Percentiles rank a stretch among this genome's conserved stretches.
These are phyloP conservation scores for Cryptosporidium bovis DNA, from an alignment of 169 alveolate genomes.

Conservation along the genomic window DNA sequence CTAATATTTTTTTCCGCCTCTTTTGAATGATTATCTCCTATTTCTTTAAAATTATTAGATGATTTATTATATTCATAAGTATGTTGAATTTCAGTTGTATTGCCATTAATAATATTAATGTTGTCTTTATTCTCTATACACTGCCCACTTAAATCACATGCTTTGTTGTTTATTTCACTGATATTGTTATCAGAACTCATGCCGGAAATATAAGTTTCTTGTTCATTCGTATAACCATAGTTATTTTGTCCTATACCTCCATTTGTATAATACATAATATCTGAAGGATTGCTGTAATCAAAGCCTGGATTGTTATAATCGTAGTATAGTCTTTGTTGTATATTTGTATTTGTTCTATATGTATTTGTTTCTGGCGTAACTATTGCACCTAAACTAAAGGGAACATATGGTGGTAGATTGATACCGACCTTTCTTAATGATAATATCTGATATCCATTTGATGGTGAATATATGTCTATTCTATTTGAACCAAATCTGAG, in stretches of 20 bases:
- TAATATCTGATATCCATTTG: constrained; percentile 75
- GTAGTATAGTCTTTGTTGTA: not conserved
- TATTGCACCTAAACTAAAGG: constrained; percentile 65
- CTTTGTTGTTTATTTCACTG: not conserved
- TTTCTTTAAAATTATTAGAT: not conserved
- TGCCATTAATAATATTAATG: not conserved
- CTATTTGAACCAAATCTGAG: constrained; percentile 80
- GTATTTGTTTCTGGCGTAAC: constrained; percentile 52
- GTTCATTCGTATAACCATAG: not conserved
- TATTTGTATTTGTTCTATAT: constrained; percentile 24
- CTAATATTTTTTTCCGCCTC: not conserved
- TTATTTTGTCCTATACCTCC: not conserved
- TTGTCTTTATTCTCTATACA: not conserved
- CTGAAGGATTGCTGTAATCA: not conserved
- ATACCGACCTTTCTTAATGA: constrained; percentile 71
- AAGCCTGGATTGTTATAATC: not conserved
- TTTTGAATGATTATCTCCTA: not conserved
- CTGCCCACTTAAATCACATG: not conserved
- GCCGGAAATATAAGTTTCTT: not conserved
- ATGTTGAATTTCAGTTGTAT: not conserved
- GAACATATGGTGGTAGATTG: constrained; percentile 73
- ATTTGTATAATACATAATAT: not conserved
- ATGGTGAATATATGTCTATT: constrained; percentile 79
- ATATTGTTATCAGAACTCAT: not conserved
- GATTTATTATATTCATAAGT: not conserved